Evolutionary conservation across 2,329 filamentous ascomycete species (phyloP), one percentile per base, ranked within the genome.

Genomic region (Diaporthe citrichinensis): DNA sequence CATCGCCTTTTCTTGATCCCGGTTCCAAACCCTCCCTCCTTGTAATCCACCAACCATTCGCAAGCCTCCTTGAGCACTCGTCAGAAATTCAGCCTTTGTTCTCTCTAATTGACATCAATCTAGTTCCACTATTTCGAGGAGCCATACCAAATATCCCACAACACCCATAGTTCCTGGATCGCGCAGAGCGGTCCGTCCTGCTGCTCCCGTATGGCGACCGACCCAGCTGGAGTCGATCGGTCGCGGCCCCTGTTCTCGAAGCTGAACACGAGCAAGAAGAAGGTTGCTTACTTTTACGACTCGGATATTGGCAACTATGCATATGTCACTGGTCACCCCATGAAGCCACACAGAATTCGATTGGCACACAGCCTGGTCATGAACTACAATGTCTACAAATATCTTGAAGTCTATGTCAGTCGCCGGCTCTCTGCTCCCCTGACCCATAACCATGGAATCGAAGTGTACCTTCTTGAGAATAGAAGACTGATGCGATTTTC

Each of bases 251-350:
- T 90, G 77, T 84, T 83, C 78, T 85, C 86, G 76, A 83, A 86
- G 75, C 85, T 87, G 36, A 85, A 87, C 72, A 82, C 80, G 46
- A 80, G 81, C 79, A 85, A 84, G 80, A 98, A 97, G 86, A 95
- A 96, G 83, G 95, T 98, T 75, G 96, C 96, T 74, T 98, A 98
- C 87, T 98, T 98, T 85, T 98, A 98, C 89, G 96, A 98, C 83
- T 97, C 95, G 4, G 96, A 98, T 86, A 97, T 98, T 82, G 96
- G 96, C 78, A 98, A 98, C 85, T 98, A 98, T 88, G 96, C 96
- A 83, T 98, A 98, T 82, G 95, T 98, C 75, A 95, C 95, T 77
- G 95, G 95, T 28, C 97, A 99, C 87, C 97, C 97, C 57, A 99
- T 99, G 97, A 99, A 99, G 85, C 97, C 97, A 78, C 98, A 98